Conservation (phyloP, 306 rosid genomes). For the Vachellia collinsii region DNA sequence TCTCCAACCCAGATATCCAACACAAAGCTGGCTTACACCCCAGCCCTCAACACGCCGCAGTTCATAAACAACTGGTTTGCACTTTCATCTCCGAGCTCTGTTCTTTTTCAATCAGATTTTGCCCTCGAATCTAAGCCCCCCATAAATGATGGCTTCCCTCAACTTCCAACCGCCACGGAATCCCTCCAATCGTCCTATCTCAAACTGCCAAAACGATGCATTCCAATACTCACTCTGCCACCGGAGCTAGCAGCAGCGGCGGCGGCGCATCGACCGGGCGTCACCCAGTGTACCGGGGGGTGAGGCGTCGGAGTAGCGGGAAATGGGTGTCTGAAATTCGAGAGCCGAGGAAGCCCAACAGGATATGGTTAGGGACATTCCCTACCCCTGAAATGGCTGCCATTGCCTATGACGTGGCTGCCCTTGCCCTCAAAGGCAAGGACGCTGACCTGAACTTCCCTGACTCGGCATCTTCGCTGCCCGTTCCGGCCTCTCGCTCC, state of each 20-base stretch:
- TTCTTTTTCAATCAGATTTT: background rate
- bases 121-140: constrained; percentile 29
- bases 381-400: constrained; percentile 94
- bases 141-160: constrained; percentile 48
- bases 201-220: constrained; percentile 29
- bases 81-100: constrained; percentile 37
- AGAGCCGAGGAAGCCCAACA: constrained; percentile 50
- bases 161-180: constrained; percentile 43
- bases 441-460: constrained; percentile 84
- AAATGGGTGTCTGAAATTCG: constrained; percentile 63
- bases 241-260: constrained; percentile 32
- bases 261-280: constrained; percentile 39
- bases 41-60: constrained; percentile 42
- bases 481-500: constrained; percentile 76
- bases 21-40: constrained; percentile 50
- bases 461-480: constrained; percentile 73
- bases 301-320: constrained; percentile 52
- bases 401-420: constrained; percentile 89
- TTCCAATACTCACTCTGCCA: background rate
- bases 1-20: constrained; percentile 48
- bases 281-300: constrained; percentile 51
- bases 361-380: constrained; percentile 94
- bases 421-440: constrained; percentile 82
- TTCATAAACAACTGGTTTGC: constrained; percentile 52
- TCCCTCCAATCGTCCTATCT: background rate